Evolutionary conservation across 352 stramenopile species (phyloP).

Genomic region (Blastocystis sp.): DNA sequence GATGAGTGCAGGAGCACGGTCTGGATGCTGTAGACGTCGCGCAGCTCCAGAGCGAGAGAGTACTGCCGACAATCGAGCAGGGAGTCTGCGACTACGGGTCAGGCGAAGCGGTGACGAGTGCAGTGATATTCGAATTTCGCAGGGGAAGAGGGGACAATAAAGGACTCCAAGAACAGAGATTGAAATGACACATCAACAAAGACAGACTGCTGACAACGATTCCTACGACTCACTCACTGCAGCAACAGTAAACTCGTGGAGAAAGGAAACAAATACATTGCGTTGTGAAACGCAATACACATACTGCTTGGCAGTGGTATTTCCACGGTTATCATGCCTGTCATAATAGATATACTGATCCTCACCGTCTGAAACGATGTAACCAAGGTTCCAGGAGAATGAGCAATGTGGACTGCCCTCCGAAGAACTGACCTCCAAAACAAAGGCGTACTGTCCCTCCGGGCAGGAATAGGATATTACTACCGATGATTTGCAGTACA

Average conservation of each 20-base stretch:
- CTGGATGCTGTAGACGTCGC: background rate
- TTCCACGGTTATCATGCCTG: background rate
- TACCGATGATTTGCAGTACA: background rate
- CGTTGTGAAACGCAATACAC: background rate
- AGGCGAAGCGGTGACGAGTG: background rate
- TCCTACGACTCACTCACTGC: background rate
- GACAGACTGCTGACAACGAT: background rate
- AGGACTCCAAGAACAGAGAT: background rate
- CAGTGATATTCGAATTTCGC: background rate
- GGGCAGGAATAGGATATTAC: background rate
- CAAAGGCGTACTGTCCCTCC: background rate
- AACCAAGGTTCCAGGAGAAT: background rate
- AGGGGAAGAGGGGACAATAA: background rate
- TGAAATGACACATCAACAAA: background rate
- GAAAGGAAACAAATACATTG: background rate
- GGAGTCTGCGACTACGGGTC: background rate
- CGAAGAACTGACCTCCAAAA: background rate
- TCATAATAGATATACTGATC: background rate
- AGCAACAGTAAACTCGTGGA: background rate
- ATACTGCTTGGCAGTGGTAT: background rate
- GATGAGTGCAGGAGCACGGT: background rate
- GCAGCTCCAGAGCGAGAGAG: background rate
- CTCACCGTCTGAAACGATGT: background rate
- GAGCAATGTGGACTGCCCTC: background rate
- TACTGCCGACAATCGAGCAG: background rate